phyloP scores from a whole-genome alignment of 2,329 filamentous ascomycete species.

The Trichothecium sympodiale region DNA sequence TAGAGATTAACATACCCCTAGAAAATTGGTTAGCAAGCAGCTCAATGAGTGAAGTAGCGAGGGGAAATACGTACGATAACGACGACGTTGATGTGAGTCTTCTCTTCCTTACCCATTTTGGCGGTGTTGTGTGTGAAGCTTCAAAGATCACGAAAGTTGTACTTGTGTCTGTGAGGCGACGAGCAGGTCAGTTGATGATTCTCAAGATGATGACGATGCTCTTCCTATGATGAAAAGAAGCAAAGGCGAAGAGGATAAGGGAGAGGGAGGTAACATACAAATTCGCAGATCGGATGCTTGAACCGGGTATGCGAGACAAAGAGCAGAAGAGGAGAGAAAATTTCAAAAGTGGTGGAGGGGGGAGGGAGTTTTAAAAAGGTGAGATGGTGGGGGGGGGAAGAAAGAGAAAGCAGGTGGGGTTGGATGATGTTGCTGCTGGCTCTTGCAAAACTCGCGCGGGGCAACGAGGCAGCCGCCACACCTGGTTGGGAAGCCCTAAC shows the following conservation, averaged over 20 bases:
- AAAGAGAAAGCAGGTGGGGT: slow-evolving; percentile 16
- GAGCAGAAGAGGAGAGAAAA: slow-evolving; percentile 26
- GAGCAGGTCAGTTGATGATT: not conserved
- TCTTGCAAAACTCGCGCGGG: slow-evolving; percentile 18
- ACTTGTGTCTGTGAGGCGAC: not conserved
- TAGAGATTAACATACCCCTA: slow-evolving; percentile 15
- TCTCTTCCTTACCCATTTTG: slow-evolving; percentile 67
- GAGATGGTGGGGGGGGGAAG: slow-evolving; percentile 4
- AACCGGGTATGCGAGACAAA: slow-evolving; percentile 33
- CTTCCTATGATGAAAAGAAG: slow-evolving; percentile 4
- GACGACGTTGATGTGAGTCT: slow-evolving; percentile 95
- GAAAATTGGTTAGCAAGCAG: slow-evolving; percentile 8
- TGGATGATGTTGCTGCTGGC: slow-evolving; percentile 13
- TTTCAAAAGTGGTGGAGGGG: slow-evolving; percentile 22
- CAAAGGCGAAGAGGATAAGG: slow-evolving; percentile 3
- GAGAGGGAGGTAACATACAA: slow-evolving; percentile 16
- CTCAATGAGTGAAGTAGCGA: not conserved
- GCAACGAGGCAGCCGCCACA: slow-evolving; percentile 12
- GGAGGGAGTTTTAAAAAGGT: slow-evolving; percentile 26
- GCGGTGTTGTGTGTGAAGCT: slow-evolving; percentile 12
- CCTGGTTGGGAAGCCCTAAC: slow-evolving; percentile 23
- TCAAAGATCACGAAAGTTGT: no score
- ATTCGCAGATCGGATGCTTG: slow-evolving; percentile 32
- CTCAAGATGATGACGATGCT: no score
- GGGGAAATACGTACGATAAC: slow-evolving; percentile 55